A percentile compares a stretch with the other conserved stretches of the same genome.
Evolutionary conservation across 2,329 filamentous ascomycete species (phyloP).

Genomic region (Aspergillus versicolor): DNA sequence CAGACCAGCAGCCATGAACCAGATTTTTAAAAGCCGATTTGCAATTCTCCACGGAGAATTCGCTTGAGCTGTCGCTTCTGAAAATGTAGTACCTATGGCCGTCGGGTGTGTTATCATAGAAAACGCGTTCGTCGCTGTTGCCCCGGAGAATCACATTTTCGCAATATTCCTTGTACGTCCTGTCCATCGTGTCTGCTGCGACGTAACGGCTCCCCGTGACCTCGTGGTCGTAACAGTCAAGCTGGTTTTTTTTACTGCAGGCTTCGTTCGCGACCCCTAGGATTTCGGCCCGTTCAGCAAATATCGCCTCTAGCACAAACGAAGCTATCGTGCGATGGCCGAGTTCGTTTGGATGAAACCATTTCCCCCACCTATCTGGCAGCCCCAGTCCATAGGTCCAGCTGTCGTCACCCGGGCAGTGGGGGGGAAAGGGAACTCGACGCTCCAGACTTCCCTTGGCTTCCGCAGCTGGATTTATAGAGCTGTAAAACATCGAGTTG

Average conservation of each 20-base stretch:
- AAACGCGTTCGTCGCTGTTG: background rate
- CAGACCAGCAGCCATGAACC: constrained; percentile 16
- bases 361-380: constrained; percentile 30
- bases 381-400: constrained; percentile 13
- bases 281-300: background rate
- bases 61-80: background rate
- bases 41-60: background rate
- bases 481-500: background rate
- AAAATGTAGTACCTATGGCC: constrained; percentile 1
- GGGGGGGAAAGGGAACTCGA: background rate
- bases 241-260: background rate
- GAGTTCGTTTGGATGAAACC: constrained; percentile 36
- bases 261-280: background rate
- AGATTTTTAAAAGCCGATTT: constrained; percentile 1
- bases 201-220: background rate
- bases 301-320: constrained; percentile 6
- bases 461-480: background rate
- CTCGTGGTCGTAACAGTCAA: background rate
- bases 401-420: background rate
- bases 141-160: background rate
- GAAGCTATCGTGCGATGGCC: constrained; percentile 20
- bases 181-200: background rate
- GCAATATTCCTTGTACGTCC: constrained; percentile 5
- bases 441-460: background rate
- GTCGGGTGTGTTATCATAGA: constrained; percentile 6